Evolutionary conservation across 192 early-diverging fungal genomes (phyloP).

Genomic region (Entomortierella parvispora): DNA sequence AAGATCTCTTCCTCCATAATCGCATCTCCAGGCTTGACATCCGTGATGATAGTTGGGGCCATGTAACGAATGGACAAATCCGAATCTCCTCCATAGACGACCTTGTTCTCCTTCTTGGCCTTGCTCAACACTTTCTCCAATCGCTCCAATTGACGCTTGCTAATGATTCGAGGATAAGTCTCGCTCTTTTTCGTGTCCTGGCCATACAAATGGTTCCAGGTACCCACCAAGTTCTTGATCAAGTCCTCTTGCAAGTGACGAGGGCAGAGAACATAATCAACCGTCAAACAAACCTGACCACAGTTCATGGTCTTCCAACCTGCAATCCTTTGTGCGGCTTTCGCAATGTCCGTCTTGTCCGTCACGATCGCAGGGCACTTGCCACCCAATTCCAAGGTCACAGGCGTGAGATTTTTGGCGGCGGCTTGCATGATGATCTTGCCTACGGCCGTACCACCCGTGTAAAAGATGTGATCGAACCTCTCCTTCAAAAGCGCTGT

Average conservation of each 20-base stretch:
- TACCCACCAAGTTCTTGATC: slow-evolving; percentile 50
- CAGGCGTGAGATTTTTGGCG: slow-evolving; percentile 70
- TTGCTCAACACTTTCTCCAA: slow-evolving; percentile 54
- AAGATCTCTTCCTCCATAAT: slow-evolving; percentile 73
- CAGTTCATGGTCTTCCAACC: slow-evolving; percentile 87
- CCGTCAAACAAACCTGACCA: slow-evolving; percentile 80
- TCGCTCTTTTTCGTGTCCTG: slow-evolving; percentile 43
- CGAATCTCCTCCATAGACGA: slow-evolving; percentile 56
- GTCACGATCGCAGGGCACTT: slow-evolving; percentile 81
- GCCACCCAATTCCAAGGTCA: slow-evolving; percentile 72
- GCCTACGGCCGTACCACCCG: slow-evolving; percentile 67
- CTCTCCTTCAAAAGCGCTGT: slow-evolving; percentile 61
- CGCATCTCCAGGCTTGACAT: slow-evolving; percentile 48
- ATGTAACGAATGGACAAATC: slow-evolving; percentile 55
- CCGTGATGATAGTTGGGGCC: slow-evolving; percentile 66
- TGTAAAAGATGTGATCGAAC: slow-evolving; percentile 76
- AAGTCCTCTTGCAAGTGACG: slow-evolving; percentile 57
- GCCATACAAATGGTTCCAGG: slow-evolving; percentile 50
- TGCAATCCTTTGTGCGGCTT: slow-evolving; percentile 76
- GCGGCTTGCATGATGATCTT: slow-evolving; percentile 69
- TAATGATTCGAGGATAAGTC: slow-evolving; percentile 62
- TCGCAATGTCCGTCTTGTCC: slow-evolving; percentile 68
- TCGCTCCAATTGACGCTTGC: slow-evolving; percentile 59
- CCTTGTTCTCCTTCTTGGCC: slow-evolving; percentile 48
- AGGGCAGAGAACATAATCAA: slow-evolving; percentile 76